phyloP scores from a whole-genome alignment of 2,329 filamentous ascomycete genomes.

The Endocalyx cinctus region DNA sequence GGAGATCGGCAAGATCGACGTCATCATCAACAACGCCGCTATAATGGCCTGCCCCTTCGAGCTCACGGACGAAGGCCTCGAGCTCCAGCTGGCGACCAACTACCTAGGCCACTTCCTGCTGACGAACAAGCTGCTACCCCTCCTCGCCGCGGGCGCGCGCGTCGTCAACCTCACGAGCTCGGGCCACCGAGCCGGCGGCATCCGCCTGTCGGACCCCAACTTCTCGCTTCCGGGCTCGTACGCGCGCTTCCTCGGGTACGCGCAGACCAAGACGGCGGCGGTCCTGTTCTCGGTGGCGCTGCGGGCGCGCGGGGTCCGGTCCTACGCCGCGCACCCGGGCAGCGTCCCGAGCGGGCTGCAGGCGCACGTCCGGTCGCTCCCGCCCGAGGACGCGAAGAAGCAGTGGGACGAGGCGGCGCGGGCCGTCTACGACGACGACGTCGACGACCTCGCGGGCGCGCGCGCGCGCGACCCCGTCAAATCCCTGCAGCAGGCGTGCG shows the following conservation, averaged over 20 bases:
- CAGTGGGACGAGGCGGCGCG: conserved; percentile 12
- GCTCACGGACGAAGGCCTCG: conserved; percentile 26
- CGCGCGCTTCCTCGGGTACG: conserved; percentile 33
- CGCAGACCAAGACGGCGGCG: conserved; percentile 41
- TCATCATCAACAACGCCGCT: conserved; percentile 32
- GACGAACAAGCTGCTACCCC: conserved; percentile 22
- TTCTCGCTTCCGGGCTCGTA: conserved; percentile 25
- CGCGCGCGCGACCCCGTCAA: conserved; percentile 18
- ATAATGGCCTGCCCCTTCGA: conserved; percentile 35
- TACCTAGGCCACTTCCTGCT: conserved; percentile 31
- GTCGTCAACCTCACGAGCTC: conserved; percentile 19
- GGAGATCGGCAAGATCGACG: conserved; percentile 23
- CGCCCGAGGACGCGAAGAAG: conserved; percentile 10
- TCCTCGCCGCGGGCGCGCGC: conserved; percentile 17
- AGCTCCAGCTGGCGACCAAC: conserved; percentile 29
- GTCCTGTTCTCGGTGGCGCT: conserved; percentile 37
- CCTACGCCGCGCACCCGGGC: conserved; percentile 36
- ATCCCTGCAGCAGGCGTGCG: conserved; percentile 35
- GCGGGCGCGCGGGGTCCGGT: conserved; percentile 26
- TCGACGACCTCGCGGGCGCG: conserved; percentile 18
- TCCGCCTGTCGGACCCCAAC: conserved; percentile 25
- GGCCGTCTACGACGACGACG: conserved; percentile 22
- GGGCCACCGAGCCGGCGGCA: conserved; percentile 15
- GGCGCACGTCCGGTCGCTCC: conserved; percentile 10
- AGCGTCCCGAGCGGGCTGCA: conserved; percentile 22